Evolutionary conservation across 73 alveolate genomes (phyloP).

Genomic region (Stentor coeruleus): DNA sequence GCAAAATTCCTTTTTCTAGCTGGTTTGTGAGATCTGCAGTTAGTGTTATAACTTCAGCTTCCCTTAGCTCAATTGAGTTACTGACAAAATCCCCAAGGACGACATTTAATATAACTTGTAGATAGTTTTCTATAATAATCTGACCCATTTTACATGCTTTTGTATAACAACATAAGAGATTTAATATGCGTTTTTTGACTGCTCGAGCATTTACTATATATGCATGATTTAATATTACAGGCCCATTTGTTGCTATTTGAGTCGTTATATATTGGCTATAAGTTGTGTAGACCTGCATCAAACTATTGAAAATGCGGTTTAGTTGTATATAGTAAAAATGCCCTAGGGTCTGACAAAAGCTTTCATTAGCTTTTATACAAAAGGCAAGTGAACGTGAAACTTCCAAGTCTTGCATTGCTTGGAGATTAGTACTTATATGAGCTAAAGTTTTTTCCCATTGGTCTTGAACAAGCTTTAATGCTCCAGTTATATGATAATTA

Average conservation of each 20-base stretch:
- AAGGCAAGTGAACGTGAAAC: slow-evolving; percentile 67
- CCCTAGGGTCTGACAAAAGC: slow-evolving; percentile 82
- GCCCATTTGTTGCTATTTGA: slow-evolving; percentile 41
- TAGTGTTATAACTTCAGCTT: slow-evolving; percentile 88
- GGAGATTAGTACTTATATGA: slow-evolving; percentile 59
- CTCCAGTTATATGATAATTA: slow-evolving; percentile 47
- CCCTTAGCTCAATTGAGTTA: slow-evolving; percentile 83
- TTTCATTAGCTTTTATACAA: slow-evolving; percentile 76
- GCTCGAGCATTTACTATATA: slow-evolving; percentile 47
- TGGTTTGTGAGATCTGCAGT: slow-evolving; percentile 78
- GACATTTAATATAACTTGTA: slow-evolving; percentile 48
- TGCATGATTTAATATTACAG: slow-evolving; percentile 36
- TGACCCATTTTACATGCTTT: slow-evolving; percentile 33
- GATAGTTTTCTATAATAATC: slow-evolving; percentile 29
- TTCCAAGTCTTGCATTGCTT: slow-evolving; percentile 58
- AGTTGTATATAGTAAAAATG: slow-evolving; percentile 74
- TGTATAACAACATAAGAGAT: slow-evolving; percentile 55
- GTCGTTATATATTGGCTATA: slow-evolving; percentile 58
- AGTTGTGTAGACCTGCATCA: slow-evolving; percentile 61
- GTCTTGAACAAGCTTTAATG: slow-evolving; percentile 58
- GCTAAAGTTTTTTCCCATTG: slow-evolving; percentile 69
- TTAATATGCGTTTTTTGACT: slow-evolving; percentile 70
- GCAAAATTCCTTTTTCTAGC: slow-evolving; percentile 62
- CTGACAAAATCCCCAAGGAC: slow-evolving; percentile 78
- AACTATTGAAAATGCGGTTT: slow-evolving; percentile 53